Evolutionary conservation across 257 asterid species (phyloP).

Genomic region (Jasminum sambac): DNA sequence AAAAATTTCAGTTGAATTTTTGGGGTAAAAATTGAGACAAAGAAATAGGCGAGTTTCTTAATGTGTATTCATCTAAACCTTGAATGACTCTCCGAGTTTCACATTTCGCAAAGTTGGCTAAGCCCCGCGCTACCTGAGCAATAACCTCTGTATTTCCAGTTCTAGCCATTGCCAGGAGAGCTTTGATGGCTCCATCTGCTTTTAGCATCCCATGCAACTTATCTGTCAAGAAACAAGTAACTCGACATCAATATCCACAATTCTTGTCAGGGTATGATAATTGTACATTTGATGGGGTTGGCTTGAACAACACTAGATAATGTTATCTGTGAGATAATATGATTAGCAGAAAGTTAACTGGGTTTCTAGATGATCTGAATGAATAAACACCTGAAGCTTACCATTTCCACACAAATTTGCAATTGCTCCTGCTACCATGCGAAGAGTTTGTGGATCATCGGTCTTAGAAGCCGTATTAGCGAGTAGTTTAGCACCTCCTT

Average conservation of each 20-base stretch:
- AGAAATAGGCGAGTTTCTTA: not conserved
- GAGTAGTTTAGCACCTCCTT: slow-evolving; percentile 75
- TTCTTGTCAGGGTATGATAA: not conserved
- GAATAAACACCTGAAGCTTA: slow-evolving; percentile 31
- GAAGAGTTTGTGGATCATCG: slow-evolving; percentile 82
- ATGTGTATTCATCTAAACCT: slow-evolving; percentile 41
- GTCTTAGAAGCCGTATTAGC: slow-evolving; percentile 66
- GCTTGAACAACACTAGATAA: not conserved
- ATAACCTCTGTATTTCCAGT: slow-evolving; percentile 61
- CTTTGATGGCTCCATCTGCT: slow-evolving; percentile 83
- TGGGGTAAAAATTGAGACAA: slow-evolving; percentile 3
- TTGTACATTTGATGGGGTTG: not conserved
- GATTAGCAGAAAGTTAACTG: no score
- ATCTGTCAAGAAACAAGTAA: slow-evolving; percentile 42
- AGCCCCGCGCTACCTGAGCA: slow-evolving; percentile 88
- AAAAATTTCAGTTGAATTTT: slow-evolving; percentile 20
- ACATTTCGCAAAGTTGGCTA: slow-evolving; percentile 88
- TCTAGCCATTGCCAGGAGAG: slow-evolving; percentile 65
- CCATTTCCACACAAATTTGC: slow-evolving; percentile 95
- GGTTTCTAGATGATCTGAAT: not conserved
- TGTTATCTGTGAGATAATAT: no score
- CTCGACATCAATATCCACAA: slow-evolving; percentile 13
- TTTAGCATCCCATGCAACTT: slow-evolving; percentile 57
- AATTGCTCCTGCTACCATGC: slow-evolving; percentile 97
- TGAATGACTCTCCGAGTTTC: slow-evolving; percentile 82